Evolutionary conservation across 768 basidiomycete species (phyloP).

Genomic region (Amanita phalloides): DNA sequence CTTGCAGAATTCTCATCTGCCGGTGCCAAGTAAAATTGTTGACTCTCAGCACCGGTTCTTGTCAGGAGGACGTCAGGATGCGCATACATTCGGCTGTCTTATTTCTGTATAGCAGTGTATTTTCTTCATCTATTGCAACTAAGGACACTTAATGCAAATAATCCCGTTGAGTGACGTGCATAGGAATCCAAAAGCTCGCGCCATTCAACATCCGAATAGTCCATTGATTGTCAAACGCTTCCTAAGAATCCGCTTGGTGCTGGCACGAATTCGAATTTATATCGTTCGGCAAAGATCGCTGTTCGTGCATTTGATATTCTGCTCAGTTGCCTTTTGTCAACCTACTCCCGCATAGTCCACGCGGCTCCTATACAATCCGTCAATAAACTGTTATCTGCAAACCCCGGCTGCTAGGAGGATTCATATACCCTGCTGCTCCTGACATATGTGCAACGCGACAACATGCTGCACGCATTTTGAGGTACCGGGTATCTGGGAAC

Average conservation of each 20-base stretch:
- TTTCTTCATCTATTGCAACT: conserved; percentile 7
- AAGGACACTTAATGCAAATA: conserved; percentile 1
- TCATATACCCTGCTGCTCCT: background rate
- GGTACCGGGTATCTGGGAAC: background rate
- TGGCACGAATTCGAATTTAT: no score
- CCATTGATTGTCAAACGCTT: no score
- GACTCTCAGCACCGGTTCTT: conserved; percentile 10
- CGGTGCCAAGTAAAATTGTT: conserved; percentile 43
- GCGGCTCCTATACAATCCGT: no score
- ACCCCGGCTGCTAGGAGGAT: background rate
- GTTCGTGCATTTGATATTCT: no score
- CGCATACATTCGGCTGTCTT: background rate
- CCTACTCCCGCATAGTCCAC: no score
- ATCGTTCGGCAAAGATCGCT: no score
- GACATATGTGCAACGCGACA: background rate
- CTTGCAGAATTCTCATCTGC: conserved; percentile 56
- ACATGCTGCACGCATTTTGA: background rate
- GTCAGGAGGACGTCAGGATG: conserved; percentile 1
- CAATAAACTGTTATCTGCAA: no score
- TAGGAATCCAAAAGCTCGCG: no score
- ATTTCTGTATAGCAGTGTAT: conserved; percentile 7
- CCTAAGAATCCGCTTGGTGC: no score
- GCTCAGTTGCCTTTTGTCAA: no score
- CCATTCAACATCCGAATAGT: no score
- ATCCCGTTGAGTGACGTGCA: background rate